Evolutionary conservation across 2,329 filamentous ascomycete species (phyloP).

Genomic region (Nemania sp.): DNA sequence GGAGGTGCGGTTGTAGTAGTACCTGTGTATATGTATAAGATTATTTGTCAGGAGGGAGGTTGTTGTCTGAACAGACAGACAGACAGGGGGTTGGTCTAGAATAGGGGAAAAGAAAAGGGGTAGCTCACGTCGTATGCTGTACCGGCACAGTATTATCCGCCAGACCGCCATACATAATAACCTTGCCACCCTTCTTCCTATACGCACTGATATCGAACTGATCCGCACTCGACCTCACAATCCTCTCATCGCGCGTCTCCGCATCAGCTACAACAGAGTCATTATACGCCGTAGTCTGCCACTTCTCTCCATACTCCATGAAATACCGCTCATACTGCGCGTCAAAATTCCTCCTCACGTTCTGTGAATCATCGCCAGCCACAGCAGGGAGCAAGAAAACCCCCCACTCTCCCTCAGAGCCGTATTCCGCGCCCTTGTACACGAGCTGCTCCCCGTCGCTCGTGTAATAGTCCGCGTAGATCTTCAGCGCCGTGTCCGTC

Average conservation of each 20-base stretch:
- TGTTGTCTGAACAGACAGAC: no score
- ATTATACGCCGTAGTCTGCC: conserved; percentile 36
- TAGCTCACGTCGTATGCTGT: conserved; percentile 32
- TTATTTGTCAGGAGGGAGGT: no score
- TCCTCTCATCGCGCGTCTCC: conserved; percentile 27
- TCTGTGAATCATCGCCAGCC: conserved; percentile 17
- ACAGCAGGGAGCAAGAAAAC: conserved; percentile 34
- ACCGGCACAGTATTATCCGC: conserved; percentile 37
- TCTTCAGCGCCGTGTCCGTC: conserved; percentile 37
- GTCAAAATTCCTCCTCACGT: conserved; percentile 36
- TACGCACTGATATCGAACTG: conserved; percentile 39
- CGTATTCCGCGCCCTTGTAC: conserved; percentile 45
- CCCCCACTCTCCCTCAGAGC: conserved; percentile 44
- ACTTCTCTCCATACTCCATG: conserved; percentile 31
- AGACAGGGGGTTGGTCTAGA: no score
- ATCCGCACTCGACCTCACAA: conserved; percentile 34
- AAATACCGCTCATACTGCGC: conserved; percentile 36
- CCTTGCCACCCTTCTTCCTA: conserved; percentile 35
- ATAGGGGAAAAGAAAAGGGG: no score
- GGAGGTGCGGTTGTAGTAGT: conserved; percentile 35
- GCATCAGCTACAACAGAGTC: conserved; percentile 34
- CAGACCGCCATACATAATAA: conserved; percentile 40
- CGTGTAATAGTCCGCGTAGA: conserved; percentile 36
- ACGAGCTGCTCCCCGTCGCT: conserved; percentile 34
- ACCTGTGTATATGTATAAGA: no score